Evolutionary conservation across 257 asterid genomes (phyloP), one percentile per base, ranked within the genome.

Genomic region (Scutellaria minor): DNA sequence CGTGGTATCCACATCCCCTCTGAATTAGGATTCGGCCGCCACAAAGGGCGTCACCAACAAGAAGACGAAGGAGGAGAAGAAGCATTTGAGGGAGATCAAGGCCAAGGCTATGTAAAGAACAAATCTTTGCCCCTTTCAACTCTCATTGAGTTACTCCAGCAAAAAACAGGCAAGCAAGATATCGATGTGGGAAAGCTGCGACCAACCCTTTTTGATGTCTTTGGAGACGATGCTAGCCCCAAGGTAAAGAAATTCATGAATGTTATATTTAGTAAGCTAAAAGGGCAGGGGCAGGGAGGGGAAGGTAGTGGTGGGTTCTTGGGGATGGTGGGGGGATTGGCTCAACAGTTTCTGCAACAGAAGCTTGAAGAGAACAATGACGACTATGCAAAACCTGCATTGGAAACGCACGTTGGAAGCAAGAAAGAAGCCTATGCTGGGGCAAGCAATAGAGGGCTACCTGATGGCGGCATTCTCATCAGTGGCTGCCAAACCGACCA

Each of bases 231-330:
- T 64, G 70, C 99, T 1, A 94, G 95, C 83, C 99, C 99, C 61
- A 94, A 91, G 85, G 99, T 91, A 15, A 89, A 94, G 83, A 91
- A 94, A 77, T 94, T 94, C 80, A 94, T 94, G 98, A 94, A 91
- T 9, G 85, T 94, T 71, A 89, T 94, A 53, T 68, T 94, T 56
- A 76, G 72, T 77, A 94, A 89, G 64, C 88, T 94, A 6, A 81
- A 88, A 58, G 80, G 77, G 35, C 60, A 71, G 1, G 74, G 54
- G 2, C 75, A 82, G 18, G 80, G 75, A 3, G 92, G 68, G 22
- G 83, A 76, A 6, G 93, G 69, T 6, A 74, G 84, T 4, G 87
- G 90, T 18, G 92, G 97, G 50, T 62, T 91, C 65, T 13, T 91
- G 81, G 97, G 99, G 15, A 84, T 86, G 82, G 88, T 94, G 7